Evolutionary conservation across 2,329 filamentous ascomycete species (phyloP), one percentile per base, ranked within the genome.

Genomic region (Phialophora chinensis): DNA sequence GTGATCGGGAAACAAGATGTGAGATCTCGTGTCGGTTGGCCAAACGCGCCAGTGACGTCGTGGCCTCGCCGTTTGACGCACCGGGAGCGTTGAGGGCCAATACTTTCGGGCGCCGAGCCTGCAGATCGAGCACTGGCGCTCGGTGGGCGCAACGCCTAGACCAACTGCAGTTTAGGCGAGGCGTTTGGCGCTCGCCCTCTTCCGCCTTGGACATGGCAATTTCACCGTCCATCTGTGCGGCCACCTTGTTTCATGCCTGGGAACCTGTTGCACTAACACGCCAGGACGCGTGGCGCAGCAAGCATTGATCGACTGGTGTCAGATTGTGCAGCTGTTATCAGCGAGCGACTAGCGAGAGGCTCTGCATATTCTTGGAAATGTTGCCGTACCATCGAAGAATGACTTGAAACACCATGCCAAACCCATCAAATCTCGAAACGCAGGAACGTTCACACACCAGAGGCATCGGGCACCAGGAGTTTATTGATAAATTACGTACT

Each of bases 31-130:
- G 57, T 60, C 38, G 38, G 38, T 6, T 42, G 17, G 6, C 38
- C 56, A 49, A 49, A 59, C 42, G 14, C 42, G 38, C 49, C 42
- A n/a, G 57, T 60, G 57, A 60, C 57, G 57, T 60, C 57, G 57
- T 49, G 17, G 49, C 17, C 23, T 14, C n/a, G 14, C 17, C 2
- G 14, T 53, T 53, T 25, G 27, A 14, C 25, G 49, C 25, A 7
- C 29, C 3, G 17, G 38, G 53, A 29, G 35, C 25, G 12, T 14
- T 27, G 17, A 14, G n/a, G n/a, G 38, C 63, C 63, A 65, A 65
- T 62, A 12, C 35, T 31, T 38, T 8, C 29, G 7, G 52, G 23
- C 11, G 27, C 42, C 25, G 14, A 33, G 44, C n/a, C 25, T 35
- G 44, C 29, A 47, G 42, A 35, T 47, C 57, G 57, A 62, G 57